Percentiles rank a stretch among this genome's conserved stretches.
phyloP scores from a whole-genome alignment of 495 filamentous ascomycete species.

The Cudoniella acicularis region DNA sequence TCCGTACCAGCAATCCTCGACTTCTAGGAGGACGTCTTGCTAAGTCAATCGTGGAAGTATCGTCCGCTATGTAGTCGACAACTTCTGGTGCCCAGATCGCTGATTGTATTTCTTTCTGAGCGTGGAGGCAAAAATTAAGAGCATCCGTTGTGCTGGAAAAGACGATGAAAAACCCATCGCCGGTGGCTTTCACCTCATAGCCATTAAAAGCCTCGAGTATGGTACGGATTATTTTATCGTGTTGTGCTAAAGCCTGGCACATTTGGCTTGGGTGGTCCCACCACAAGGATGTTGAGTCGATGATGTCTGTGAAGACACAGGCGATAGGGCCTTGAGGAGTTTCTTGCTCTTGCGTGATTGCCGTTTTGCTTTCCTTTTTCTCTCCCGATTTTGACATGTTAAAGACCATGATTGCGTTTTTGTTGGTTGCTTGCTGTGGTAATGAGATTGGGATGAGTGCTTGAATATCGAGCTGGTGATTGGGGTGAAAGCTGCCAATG shows the following conservation, averaged over 20 bases:
- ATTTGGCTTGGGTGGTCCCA: not conserved
- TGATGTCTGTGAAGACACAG: constrained; percentile 14
- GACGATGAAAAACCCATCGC: constrained; percentile 4
- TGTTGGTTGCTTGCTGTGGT: no score
- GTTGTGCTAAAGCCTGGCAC: not conserved
- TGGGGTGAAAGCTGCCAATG: no score
- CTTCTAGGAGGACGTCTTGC: not conserved
- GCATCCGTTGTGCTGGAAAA: not conserved
- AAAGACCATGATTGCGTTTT: no score
- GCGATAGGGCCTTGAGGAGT: not conserved
- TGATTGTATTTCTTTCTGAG: not conserved
- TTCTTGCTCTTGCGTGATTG: no score
- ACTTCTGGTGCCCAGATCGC: not conserved
- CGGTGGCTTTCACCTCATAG: constrained; percentile 11
- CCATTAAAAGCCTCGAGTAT: not conserved
- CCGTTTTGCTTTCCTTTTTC: no score
- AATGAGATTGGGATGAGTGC: no score
- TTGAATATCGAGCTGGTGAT: no score
- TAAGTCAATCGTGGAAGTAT: not conserved
- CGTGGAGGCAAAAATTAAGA: not conserved
- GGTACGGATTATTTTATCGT: constrained; percentile 3
- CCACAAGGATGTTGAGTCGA: constrained; percentile 9
- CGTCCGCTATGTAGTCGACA: not conserved
- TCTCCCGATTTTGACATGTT: no score
- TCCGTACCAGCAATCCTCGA: constrained; percentile 4